Evolutionary conservation across 176 grass and related monocot species (phyloP).

Genomic region (Musa schizocarpa): DNA sequence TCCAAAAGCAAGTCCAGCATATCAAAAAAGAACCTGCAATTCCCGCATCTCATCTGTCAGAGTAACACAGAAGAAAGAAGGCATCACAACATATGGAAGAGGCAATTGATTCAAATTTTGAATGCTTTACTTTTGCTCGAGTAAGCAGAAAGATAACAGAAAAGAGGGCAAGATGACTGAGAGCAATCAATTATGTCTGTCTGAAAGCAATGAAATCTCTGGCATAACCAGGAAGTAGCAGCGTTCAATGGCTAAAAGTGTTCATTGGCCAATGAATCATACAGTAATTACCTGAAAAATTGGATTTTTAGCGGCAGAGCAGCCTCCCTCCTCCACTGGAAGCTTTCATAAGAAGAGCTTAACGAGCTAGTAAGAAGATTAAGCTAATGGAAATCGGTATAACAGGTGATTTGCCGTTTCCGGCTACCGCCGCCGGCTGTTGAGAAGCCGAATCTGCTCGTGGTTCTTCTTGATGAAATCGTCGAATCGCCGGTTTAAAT

Average conservation of each 20-base stretch:
- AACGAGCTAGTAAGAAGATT: neutral
- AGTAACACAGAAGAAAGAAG: neutral
- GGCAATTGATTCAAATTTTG: neutral
- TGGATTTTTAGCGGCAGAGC: neutral
- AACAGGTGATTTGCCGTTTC: neutral
- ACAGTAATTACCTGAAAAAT: neutral
- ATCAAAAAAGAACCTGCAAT: neutral
- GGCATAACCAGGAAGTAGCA: too few species aligned
- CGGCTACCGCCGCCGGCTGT: neutral
- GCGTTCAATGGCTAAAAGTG: neutral
- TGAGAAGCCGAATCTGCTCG: conserved; percentile 31
- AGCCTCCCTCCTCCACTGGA: neutral
- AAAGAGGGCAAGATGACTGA: too few species aligned
- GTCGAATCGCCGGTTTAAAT: conserved; percentile 68
- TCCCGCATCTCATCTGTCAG: neutral
- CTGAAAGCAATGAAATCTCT: too few species aligned
- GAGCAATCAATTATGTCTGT: too few species aligned
- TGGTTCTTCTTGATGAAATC: conserved; percentile 87
- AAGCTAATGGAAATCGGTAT: neutral
- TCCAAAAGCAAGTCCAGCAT: neutral
- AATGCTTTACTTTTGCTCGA: neutral
- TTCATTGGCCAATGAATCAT: neutral
- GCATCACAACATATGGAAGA: neutral
- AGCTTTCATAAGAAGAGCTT: neutral
- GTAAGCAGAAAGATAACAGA: too few species aligned